Conservation (phyloP, 2,329 filamentous ascomycete species). For the Colletotrichum sp. region DNA sequence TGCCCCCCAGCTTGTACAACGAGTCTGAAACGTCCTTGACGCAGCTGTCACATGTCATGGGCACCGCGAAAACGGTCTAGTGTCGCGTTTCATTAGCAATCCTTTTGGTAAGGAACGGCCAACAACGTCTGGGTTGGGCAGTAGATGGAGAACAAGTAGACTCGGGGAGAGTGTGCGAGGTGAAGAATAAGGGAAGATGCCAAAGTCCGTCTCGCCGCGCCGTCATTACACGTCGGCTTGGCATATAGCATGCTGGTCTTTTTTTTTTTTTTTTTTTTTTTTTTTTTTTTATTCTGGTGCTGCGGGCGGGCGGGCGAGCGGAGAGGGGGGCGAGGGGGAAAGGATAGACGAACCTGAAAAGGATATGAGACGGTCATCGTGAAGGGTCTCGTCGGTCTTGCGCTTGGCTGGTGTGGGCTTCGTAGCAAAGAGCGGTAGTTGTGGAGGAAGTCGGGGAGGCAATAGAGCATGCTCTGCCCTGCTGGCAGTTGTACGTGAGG, state of each 20-base stretch:
- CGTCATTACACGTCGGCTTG: not conserved
- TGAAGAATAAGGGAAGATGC: not conserved
- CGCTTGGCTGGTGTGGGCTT: conserved; percentile 5
- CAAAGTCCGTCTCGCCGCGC: not conserved
- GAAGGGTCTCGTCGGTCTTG: conserved; percentile 1
- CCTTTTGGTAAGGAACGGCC: not conserved
- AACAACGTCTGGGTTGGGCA: not conserved
- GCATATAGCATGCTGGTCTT: not conserved
- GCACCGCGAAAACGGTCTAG: conserved; percentile 93
- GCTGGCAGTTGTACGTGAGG: not conserved
- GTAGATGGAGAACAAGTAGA: not conserved
- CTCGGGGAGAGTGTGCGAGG: not conserved
- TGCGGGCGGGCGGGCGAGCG: not conserved
- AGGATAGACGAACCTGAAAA: conserved; percentile 25
- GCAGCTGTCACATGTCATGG: conserved; percentile 89
- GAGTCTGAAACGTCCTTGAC: conserved; percentile 84
- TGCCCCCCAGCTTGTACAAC: conserved; percentile 77
- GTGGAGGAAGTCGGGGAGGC: conserved; percentile 19
- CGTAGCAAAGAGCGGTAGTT: conserved; percentile 18
- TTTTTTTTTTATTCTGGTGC: no score
- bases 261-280: not conserved
- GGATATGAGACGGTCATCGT: conserved; percentile 28
- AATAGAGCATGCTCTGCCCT: conserved; percentile 19
- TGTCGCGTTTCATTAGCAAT: conserved; percentile 39
- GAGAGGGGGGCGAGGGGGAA: not conserved